Base-by-base conservation (phyloP, 495 filamentous ascomycete genomes). In the Pseudevernia furfuracea region DNA sequence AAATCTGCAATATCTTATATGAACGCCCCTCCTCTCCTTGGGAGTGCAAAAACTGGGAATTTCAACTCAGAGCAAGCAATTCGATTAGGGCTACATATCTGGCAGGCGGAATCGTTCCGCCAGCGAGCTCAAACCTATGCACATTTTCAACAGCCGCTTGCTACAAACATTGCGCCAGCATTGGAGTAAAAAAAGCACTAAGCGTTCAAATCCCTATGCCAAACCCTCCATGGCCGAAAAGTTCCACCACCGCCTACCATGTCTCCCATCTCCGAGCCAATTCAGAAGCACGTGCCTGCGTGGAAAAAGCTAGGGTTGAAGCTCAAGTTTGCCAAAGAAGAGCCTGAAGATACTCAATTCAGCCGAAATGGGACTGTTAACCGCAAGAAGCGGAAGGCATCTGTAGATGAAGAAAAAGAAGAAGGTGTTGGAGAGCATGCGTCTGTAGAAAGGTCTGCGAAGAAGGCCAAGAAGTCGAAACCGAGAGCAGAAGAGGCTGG, bases 221-320 rank as follows among this genome's bases (percentile, higher is more conserved):
- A 19, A 62, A 38, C 3, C 41, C 14, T 2, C 57, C 30, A 30
- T 58, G 46, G 57, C 46, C 30, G 6, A 38, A 11, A 15, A 52
- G 3, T 4, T 58, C 17, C 25, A 17, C 36, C 34, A 37, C 7
- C 19, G 32, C 17, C 37, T 48, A 25, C 60, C 68, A 74, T 75
- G 72, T 56, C 66, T 39, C 55, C 66, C 43, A 62, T 63, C 36
- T 39, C 69, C 37, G 68, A 59, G 38, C 61, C 68, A 64, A 65
- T 69, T 66, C 62, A 71, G 38, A 73, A 76, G 69, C 81, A 80
- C 71, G 78, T 89, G 56, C 88, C 88, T 25, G 86, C 88, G 61
- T 90, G 87, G 87, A 90, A 90, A 75, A 82, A 87, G 77, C 76
- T 91, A 72, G 89, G 86, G 58, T 78, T 89, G 71, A 88, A 89